phyloP scores from a whole-genome alignment of 805 yeast species.

The Ogataea nakhonphanomensis region DNA sequence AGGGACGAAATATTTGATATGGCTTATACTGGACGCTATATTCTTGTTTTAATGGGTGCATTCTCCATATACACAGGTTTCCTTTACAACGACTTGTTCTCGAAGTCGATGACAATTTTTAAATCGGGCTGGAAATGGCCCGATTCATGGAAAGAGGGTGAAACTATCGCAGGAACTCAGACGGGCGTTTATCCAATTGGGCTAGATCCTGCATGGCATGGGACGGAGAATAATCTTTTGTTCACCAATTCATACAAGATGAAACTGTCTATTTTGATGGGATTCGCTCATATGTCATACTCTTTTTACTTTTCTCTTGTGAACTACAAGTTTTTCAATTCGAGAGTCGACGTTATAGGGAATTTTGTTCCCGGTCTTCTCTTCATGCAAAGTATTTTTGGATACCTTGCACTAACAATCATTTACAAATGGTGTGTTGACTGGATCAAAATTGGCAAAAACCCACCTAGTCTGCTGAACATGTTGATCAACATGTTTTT shows the following conservation, averaged over 20 bases:
- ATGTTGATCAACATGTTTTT: constrained; percentile 76
- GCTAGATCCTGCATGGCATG: constrained; percentile 74
- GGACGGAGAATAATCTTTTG: constrained; percentile 67
- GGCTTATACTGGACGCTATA: constrained; percentile 72
- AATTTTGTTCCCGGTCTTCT: constrained; percentile 71
- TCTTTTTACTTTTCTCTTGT: constrained; percentile 66
- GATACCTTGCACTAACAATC: constrained; percentile 63
- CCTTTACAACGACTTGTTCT: constrained; percentile 68
- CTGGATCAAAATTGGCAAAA: constrained; percentile 59
- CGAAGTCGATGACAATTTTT: constrained; percentile 66
- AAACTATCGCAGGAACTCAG: constrained; percentile 44
- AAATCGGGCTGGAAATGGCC: constrained; percentile 72
- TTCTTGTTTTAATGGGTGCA: constrained; percentile 63
- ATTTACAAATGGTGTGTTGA: constrained; percentile 73
- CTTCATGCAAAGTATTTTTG: constrained; percentile 75
- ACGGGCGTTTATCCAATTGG: constrained; percentile 59
- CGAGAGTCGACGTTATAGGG: constrained; percentile 64
- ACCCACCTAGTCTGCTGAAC: constrained; percentile 70
- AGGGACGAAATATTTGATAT: constrained; percentile 75
- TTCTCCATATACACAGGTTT: constrained; percentile 75
- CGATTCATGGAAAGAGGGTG: constrained; percentile 45
- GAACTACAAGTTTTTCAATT: constrained; percentile 54
- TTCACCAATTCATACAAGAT: constrained; percentile 74
- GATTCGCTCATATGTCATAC: constrained; percentile 71
- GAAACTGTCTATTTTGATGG: constrained; percentile 75